Base-by-base conservation (phyloP, 1,284 basidiomycete genomes). In the Cryptococcus amylolentus region DNA sequence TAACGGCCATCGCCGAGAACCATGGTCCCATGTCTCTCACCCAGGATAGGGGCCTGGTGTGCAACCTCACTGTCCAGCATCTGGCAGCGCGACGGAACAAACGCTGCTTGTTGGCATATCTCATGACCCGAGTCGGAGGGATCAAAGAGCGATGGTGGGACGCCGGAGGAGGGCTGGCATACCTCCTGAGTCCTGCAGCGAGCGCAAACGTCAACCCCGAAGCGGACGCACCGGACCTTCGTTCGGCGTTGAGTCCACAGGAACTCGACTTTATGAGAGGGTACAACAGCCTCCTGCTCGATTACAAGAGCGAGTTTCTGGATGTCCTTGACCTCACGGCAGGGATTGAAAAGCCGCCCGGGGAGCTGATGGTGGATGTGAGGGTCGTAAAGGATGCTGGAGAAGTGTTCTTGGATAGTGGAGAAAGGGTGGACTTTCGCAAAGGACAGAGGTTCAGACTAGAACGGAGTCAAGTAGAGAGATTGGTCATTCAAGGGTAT, bases 101-200 rank as follows among this genome's bases (percentile, higher is more conserved):
- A 75, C 87, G 95, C 14, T 92, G 91, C 71, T 81, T 98, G 7
- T 84, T 97, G 39, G 91, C 91, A 1, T 98, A 98, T 78, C 90
- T 97, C 72, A 79, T 84, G 31, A 88, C 90, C 72, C 84, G 95
- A 35, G 77, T 91, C 43, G 87, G 91, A 67, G 85, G 86, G 56
- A 84, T 98, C 54, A 84, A 86, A 63, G 86, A 88, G 67, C 82
- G 89, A 77, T 95, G 91, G 77, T 97, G 94, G 93, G 80, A 84
- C n/a, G 84, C 85, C 13, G 92, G 91, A n/a, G 93, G 90, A n/a
- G 87, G 89, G 2, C 78, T 96, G 2, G 87, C 89, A 0, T 87
- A 91, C 60, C 81, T 95, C n/a, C 83, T 97, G 42, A 84, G 85
- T 46, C 18, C 50, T 14, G 39, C 63, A 0, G 38, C 55, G 5